These are phyloP conservation scores for Meyerozyma carpophila DNA, from an alignment of 1,139 yeast species.

Conservation along the genomic window DNA sequence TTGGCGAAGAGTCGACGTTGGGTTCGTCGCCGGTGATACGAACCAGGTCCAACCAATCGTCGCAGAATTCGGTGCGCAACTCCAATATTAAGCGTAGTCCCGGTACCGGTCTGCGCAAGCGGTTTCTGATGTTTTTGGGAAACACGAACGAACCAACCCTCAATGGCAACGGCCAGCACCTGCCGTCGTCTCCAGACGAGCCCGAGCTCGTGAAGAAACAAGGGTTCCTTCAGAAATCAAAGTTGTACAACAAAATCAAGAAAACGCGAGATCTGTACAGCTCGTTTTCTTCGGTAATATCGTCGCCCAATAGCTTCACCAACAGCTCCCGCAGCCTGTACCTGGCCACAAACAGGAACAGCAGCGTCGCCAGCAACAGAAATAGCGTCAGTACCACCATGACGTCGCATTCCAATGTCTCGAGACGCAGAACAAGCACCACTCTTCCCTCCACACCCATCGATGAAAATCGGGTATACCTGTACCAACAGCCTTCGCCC, in stretches of 20 bases:
- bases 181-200: background rate
- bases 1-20: constrained; percentile 6
- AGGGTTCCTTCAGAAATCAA: constrained; percentile 24
- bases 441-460: constrained; percentile 12
- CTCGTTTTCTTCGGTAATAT: constrained; percentile 23
- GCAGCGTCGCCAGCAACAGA: constrained; percentile 6
- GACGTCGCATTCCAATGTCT: constrained; percentile 15
- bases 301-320: constrained; percentile 15
- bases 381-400: constrained; percentile 22
- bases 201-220: background rate
- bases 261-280: constrained; percentile 36
- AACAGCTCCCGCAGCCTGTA: constrained; percentile 11
- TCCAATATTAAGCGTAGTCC: constrained; percentile 4
- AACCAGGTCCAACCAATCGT: constrained; percentile 11
- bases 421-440: constrained; percentile 23
- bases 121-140: constrained; percentile 23
- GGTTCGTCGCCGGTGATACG: constrained; percentile 9
- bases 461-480: constrained; percentile 7
- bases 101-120: constrained; percentile 8
- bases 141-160: constrained; percentile 6
- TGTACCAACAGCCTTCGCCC: constrained; percentile 8
- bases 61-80: constrained; percentile 2
- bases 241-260: constrained; percentile 33
- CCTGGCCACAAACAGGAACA: background rate
- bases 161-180: background rate